Conservation (phyloP, 2,329 filamentous ascomycete genomes). For the Hymenoscyphus fraxineus region DNA sequence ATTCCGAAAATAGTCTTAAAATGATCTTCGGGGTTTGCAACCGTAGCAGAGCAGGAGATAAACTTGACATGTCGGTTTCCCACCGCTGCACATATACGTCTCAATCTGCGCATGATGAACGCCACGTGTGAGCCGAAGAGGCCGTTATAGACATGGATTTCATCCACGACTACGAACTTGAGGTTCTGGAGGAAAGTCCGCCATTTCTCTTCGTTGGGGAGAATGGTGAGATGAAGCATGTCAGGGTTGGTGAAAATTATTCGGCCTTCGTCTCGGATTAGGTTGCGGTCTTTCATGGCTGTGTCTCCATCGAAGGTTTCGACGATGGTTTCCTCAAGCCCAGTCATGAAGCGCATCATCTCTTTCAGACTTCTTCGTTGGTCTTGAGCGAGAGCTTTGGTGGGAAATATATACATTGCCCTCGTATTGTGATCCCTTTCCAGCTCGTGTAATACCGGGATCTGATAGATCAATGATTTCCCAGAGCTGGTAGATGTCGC, state of each 20-base stretch:
- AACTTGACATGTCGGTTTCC: conserved; percentile 85
- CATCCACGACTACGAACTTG: conserved; percentile 85
- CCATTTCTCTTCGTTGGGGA: conserved; percentile 90
- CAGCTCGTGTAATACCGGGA: conserved; percentile 83
- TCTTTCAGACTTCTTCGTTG: conserved; percentile 86
- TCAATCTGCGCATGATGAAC: conserved; percentile 85
- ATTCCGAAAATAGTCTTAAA: conserved; percentile 94
- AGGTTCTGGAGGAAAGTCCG: conserved; percentile 82
- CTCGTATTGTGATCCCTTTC: conserved; percentile 73
- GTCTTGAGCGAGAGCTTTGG: conserved; percentile 93
- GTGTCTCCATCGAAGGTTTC: conserved; percentile 98
- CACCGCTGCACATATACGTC: conserved; percentile 83
- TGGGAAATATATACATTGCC: conserved; percentile 97
- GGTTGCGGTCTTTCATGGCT: conserved; percentile 70
- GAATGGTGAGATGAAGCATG: conserved; percentile 91
- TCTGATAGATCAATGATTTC: conserved; percentile 96
- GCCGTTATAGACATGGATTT: conserved; percentile 95
- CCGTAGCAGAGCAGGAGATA: conserved; percentile 93
- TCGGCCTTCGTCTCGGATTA: conserved; percentile 80
- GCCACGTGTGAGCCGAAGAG: conserved; percentile 91
- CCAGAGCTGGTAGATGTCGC: conserved; percentile 94
- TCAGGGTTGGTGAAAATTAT: conserved; percentile 98
- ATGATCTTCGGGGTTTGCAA: conserved; percentile 86
- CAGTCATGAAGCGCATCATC: conserved; percentile 74
- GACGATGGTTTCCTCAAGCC: conserved; percentile 70